phyloP scores from a whole-genome alignment of 345 rosid genomes.

The Melastoma malabathricum region DNA sequence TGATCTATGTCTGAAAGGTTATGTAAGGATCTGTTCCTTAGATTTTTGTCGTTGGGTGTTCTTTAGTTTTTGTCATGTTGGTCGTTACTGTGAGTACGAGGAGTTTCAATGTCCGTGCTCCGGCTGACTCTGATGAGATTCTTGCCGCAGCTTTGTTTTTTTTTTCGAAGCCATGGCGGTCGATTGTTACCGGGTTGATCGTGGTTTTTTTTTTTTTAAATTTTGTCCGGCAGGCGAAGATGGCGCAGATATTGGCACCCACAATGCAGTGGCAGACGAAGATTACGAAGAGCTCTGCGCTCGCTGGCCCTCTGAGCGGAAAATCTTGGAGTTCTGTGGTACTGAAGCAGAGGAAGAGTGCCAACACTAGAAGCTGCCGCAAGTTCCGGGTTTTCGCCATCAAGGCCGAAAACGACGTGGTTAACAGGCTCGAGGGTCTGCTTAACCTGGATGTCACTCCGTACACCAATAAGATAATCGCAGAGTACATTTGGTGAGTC shows the following conservation, averaged over 20 bases:
- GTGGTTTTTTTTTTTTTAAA: constrained; percentile 10
- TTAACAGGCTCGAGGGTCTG: constrained; percentile 64
- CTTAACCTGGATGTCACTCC: constrained; percentile 79
- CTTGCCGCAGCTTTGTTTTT: too few relatives aligned
- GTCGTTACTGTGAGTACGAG: too few relatives aligned
- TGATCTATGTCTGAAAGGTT: too few relatives aligned
- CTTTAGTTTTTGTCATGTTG: too few relatives aligned
- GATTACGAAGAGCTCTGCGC: constrained; percentile 36
- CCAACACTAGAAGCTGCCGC: constrained; percentile 21
- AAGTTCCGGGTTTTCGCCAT: constrained; percentile 53
- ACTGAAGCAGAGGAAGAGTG: constrained; percentile 61
- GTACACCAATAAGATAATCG: constrained; percentile 70
- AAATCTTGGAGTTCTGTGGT: constrained; percentile 57
- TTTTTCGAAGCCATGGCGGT: too few relatives aligned
- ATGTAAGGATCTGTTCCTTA: too few relatives aligned
- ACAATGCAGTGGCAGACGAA: constrained; percentile 67
- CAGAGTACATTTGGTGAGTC: constrained; percentile 89
- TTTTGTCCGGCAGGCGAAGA: constrained; percentile 36
- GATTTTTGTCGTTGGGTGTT: too few relatives aligned
- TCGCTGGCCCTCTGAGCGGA: constrained; percentile 26
- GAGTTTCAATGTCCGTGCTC: too few relatives aligned
- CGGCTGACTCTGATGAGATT: too few relatives aligned
- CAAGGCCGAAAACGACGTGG: constrained; percentile 49
- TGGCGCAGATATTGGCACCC: constrained; percentile 88
- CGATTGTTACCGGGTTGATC: too few relatives aligned